These are phyloP conservation scores for Globisporangium carolinianum DNA, from an alignment of 352 stramenopile genomes.

Conservation along the genomic window DNA sequence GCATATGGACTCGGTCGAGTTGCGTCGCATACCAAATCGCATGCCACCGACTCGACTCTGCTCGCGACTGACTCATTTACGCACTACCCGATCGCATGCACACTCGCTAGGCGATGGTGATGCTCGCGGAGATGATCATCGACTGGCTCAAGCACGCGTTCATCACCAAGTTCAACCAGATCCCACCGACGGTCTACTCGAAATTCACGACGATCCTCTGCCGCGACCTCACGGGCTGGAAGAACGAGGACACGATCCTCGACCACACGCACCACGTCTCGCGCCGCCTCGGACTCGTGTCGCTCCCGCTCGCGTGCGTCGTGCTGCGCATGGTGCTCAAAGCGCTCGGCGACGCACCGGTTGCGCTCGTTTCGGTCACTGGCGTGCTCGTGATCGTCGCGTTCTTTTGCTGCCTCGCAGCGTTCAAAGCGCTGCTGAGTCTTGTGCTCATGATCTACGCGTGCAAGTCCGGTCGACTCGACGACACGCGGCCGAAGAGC, in stretches of 20 bases:
- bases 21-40: not conserved
- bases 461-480: slow-evolving; percentile 49
- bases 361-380: slow-evolving; percentile 28
- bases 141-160: slow-evolving; percentile 99
- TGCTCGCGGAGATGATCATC: slow-evolving; percentile 91
- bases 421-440: slow-evolving; percentile 74
- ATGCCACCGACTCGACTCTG: not conserved
- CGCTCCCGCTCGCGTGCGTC: slow-evolving; percentile 93
- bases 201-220: slow-evolving; percentile 95
- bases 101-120: slow-evolving; percentile 69
- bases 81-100: not conserved
- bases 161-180: slow-evolving; percentile 99
- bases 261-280: slow-evolving; percentile 94
- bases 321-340: slow-evolving; percentile 80
- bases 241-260: slow-evolving; percentile 86
- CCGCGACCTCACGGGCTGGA: slow-evolving; percentile 92
- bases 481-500: slow-evolving; percentile 64
- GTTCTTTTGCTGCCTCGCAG: slow-evolving; percentile 67
- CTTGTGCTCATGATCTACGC: slow-evolving; percentile 77
- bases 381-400: slow-evolving; percentile 42
- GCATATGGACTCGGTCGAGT: not conserved
- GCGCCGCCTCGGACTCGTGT: slow-evolving; percentile 89
- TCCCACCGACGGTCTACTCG: slow-evolving; percentile 91
- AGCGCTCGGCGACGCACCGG: slow-evolving; percentile 35
- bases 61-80: not conserved